These are phyloP conservation scores for Boletus insuetus DNA, from an alignment of 768 basidiomycete species.

Conservation along the genomic window DNA sequence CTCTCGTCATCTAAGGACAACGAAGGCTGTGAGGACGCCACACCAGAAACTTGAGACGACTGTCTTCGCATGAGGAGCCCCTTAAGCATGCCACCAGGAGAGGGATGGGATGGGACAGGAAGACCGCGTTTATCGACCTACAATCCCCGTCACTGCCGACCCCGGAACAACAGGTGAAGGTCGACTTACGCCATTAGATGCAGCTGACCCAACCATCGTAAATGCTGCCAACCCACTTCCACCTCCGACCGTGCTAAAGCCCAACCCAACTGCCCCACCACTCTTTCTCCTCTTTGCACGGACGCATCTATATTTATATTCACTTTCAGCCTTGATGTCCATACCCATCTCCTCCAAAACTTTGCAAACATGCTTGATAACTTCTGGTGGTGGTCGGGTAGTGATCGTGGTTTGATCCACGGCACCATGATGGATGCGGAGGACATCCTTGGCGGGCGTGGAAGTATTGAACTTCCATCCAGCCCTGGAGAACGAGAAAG, in stretches of 20 bases:
- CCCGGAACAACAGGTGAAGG: not conserved
- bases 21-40: constrained; percentile 38
- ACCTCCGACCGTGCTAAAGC: constrained; percentile 38
- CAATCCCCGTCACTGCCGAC: constrained; percentile 4
- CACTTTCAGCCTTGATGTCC: constrained; percentile 82
- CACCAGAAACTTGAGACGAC: constrained; percentile 68
- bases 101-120: constrained; percentile 76
- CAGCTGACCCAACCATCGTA: constrained; percentile 76
- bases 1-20: constrained; percentile 50
- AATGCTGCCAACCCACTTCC: constrained; percentile 64
- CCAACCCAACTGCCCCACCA: constrained; percentile 40
- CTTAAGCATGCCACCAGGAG: constrained; percentile 76
- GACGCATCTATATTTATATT: constrained; percentile 87
- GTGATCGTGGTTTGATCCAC: constrained; percentile 91
- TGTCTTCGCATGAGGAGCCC: constrained; percentile 89
- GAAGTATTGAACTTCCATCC: constrained; percentile 34
- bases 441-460: constrained; percentile 40
- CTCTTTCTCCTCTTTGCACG: constrained; percentile 72
- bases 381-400: constrained; percentile 76
- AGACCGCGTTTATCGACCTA: constrained; percentile 90
- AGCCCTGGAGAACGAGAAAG: constrained; percentile 39
- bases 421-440: constrained; percentile 88
- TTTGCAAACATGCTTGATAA: constrained; percentile 79
- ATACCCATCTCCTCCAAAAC: constrained; percentile 89
- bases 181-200: constrained; percentile 76